phyloP scores from a whole-genome alignment of 495 filamentous ascomycete genomes.

The Elaphomyces granulatus region DNA sequence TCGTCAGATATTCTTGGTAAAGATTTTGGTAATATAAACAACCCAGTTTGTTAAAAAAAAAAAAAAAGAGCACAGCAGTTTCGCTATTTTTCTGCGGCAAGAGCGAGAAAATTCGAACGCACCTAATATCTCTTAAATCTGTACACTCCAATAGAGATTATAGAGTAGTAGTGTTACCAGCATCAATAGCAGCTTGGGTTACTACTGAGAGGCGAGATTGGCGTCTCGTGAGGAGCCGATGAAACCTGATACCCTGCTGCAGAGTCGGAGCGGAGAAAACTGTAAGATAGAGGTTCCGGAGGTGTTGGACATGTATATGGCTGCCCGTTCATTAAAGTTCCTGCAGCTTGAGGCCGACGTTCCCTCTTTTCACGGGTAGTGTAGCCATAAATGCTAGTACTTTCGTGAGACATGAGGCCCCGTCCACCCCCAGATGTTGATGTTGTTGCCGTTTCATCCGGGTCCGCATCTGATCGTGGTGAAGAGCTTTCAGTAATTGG shows the following conservation, averaged over 20 bases:
- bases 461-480: conserved; percentile 5
- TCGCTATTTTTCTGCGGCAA: too few species aligned
- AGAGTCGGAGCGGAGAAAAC: conserved; percentile 9
- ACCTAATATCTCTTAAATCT: too few species aligned
- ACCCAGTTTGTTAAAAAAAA: too few species aligned
- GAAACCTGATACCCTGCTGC: conserved; percentile 11
- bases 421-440: conserved; percentile 12
- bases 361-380: conserved; percentile 18
- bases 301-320: conserved; percentile 23
- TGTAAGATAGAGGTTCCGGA: conserved; percentile 7
- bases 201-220: conserved; percentile 17
- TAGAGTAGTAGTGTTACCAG: too few species aligned
- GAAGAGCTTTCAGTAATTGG: conserved; percentile 14
- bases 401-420: conserved; percentile 12
- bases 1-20: too few species aligned
- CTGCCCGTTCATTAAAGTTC: conserved; percentile 24
- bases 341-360: conserved; percentile 8
- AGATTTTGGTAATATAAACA: too few species aligned
- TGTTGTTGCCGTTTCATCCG: conserved; percentile 9
- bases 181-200: conserved; percentile 13
- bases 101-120: too few species aligned
- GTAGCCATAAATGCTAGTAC: conserved; percentile 24
- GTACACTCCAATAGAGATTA: too few species aligned
- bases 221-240: conserved; percentile 13
- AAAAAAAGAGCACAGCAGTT: too few species aligned